A percentile compares a stretch with the other conserved stretches of the same genome.
Evolutionary conservation across 1,284 basidiomycete genomes (phyloP).

Genomic region (Cryptococcus neoformans): DNA sequence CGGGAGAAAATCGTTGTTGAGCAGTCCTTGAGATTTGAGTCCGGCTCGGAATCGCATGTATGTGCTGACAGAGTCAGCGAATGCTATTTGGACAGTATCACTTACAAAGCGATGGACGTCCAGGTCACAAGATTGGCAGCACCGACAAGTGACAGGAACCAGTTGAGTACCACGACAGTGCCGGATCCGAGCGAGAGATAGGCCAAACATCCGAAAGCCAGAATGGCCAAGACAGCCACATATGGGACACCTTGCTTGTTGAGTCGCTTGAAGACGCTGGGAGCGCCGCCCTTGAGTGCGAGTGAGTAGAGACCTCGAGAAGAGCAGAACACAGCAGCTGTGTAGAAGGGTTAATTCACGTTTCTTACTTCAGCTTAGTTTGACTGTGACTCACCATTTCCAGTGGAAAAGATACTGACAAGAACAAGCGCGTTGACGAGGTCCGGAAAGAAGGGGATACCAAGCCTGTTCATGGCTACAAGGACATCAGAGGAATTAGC

Average conservation of each 20-base stretch:
- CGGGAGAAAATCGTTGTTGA: conserved; percentile 18
- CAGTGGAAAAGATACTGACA: conserved; percentile 18
- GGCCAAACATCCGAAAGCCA: conserved; percentile 40
- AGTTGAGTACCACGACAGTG: conserved; percentile 33
- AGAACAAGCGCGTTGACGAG: conserved; percentile 41
- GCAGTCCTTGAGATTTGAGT: conserved; percentile 28
- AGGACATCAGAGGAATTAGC: neutral
- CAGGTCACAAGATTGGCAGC: conserved; percentile 31
- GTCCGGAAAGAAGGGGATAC: conserved; percentile 39
- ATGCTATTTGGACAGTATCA: neutral
- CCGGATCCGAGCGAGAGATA: conserved; percentile 38
- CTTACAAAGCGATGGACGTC: conserved; percentile 20
- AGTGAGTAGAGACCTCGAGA: conserved; percentile 50
- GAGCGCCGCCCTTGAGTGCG: conserved; percentile 52
- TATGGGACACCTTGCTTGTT: conserved; percentile 52
- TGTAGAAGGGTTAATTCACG: too few relatives aligned
- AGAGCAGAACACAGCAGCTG: conserved; percentile 15
- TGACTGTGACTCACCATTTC: too few relatives aligned
- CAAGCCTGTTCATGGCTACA: conserved; percentile 40
- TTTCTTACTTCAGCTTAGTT: too few relatives aligned
- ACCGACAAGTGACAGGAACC: conserved; percentile 30
- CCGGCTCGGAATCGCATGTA: conserved; percentile 34
- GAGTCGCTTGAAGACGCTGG: conserved; percentile 51
- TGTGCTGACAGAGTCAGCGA: conserved; percentile 7
- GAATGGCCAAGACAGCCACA: conserved; percentile 29